These are phyloP conservation scores for Fraxinus paxiana DNA, from an alignment of 305 asterid genomes.

Conservation along the genomic window DNA sequence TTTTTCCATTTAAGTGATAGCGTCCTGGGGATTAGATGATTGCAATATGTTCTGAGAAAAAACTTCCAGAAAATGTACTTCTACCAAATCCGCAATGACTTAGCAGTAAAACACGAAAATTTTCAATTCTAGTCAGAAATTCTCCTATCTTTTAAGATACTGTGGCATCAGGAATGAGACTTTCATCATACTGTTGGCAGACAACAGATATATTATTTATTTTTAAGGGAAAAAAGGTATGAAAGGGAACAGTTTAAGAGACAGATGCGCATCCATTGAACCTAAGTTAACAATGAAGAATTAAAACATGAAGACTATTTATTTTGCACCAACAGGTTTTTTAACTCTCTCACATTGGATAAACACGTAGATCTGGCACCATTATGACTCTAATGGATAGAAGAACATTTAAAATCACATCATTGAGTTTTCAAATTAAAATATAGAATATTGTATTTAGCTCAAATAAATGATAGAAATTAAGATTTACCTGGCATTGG, in stretches of 20 bases:
- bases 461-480: neutral
- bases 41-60: neutral
- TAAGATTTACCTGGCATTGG: slow-evolving; percentile 68
- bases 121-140: neutral
- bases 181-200: neutral
- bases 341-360: neutral
- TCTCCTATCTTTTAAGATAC: neutral
- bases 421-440: neutral
- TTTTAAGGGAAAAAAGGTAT: neutral
- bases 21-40: neutral
- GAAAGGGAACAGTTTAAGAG: neutral
- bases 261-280: neutral
- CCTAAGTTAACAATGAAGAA: neutral
- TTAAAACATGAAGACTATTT: neutral
- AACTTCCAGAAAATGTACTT: neutral
- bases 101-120: neutral
- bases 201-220: neutral
- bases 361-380: neutral
- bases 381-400: neutral
- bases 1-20: neutral
- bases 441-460: neutral
- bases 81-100: neutral
- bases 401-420: neutral
- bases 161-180: neutral
- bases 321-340: neutral